Percentiles rank a stretch among this genome's conserved stretches.
phyloP scores from a whole-genome alignment of 768 basidiomycete genomes.

The Pleurotus tuber-regium region DNA sequence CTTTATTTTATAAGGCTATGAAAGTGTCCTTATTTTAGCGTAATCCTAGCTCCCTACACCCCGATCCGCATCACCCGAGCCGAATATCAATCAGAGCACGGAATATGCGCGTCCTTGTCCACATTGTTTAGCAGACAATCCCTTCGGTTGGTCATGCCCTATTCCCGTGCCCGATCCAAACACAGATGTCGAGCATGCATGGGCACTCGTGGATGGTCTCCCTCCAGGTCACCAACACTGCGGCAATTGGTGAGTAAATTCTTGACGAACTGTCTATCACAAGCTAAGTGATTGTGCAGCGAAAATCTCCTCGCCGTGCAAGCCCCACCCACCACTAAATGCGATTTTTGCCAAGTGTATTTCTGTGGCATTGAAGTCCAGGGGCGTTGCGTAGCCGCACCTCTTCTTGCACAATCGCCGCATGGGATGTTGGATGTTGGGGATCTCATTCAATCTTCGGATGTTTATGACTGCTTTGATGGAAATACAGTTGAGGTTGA shows the following conservation, averaged over 20 bases:
- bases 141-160: slow-evolving; percentile 80
- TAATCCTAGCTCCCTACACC: slow-evolving; percentile 66
- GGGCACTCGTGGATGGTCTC: slow-evolving; percentile 72
- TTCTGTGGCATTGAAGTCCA: slow-evolving; percentile 84
- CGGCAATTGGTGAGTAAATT: slow-evolving; percentile 65
- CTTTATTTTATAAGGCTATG: slow-evolving; percentile 3
- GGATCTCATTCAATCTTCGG: slow-evolving; percentile 76
- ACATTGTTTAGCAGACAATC: slow-evolving; percentile 68
- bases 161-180: slow-evolving; percentile 74
- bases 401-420: slow-evolving; percentile 59
- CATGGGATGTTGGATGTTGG: slow-evolving; percentile 64
- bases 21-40: slow-evolving; percentile 10
- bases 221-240: slow-evolving; percentile 82
- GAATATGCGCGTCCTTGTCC: slow-evolving; percentile 80
- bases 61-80: slow-evolving; percentile 73
- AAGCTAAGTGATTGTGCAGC: slow-evolving; percentile 30
- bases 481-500: slow-evolving; percentile 80
- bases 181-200: slow-evolving; percentile 66
- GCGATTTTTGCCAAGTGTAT: slow-evolving; percentile 78
- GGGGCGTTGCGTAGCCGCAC: slow-evolving; percentile 64
- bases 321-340: slow-evolving; percentile 78
- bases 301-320: slow-evolving; percentile 71
- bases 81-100: slow-evolving; percentile 58
- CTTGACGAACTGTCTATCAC: slow-evolving; percentile 1
- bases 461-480: slow-evolving; percentile 80